These are phyloP conservation scores for Colletotrichum trifolii DNA, from an alignment of 2,329 filamentous ascomycete species.

Conservation along the genomic window DNA sequence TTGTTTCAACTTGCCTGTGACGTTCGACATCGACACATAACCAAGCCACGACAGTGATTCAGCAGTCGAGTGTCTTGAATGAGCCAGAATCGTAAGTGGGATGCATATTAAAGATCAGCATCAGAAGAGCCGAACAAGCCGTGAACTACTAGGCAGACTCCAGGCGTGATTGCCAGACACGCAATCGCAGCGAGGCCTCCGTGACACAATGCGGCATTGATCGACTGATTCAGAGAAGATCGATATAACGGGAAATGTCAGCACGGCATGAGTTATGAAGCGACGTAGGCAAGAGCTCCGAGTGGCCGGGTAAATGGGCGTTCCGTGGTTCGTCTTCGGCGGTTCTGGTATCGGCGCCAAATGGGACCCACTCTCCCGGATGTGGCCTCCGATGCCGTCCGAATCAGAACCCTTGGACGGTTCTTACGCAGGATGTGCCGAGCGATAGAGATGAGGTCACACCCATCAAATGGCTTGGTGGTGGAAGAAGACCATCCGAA, in stretches of 20 bases:
- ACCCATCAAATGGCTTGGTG: neutral
- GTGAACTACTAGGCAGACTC: too few species aligned
- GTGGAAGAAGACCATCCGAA: slow-evolving; percentile 6
- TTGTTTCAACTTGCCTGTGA: too few species aligned
- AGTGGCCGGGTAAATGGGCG: slow-evolving; percentile 7
- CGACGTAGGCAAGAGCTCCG: neutral
- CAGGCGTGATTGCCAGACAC: neutral
- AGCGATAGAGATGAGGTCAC: neutral
- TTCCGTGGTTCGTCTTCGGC: neutral
- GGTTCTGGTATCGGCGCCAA: slow-evolving; percentile 1
- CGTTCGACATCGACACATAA: too few species aligned
- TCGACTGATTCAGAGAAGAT: neutral
- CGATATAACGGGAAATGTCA: neutral
- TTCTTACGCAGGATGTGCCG: neutral
- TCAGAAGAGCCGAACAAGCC: too few species aligned
- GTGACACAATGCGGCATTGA: slow-evolving; percentile 3
- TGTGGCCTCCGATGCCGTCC: slow-evolving; percentile 1
- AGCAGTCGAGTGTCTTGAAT: too few species aligned
- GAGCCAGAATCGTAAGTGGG: too few species aligned
- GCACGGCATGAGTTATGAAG: neutral
- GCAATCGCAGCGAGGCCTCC: neutral
- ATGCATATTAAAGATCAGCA: too few species aligned
- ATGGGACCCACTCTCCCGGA: neutral
- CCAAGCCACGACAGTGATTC: too few species aligned
- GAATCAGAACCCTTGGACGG: neutral